Base-by-base conservation (phyloP, 2,329 filamentous ascomycete genomes). In the Colletotrichum liaoningense region DNA sequence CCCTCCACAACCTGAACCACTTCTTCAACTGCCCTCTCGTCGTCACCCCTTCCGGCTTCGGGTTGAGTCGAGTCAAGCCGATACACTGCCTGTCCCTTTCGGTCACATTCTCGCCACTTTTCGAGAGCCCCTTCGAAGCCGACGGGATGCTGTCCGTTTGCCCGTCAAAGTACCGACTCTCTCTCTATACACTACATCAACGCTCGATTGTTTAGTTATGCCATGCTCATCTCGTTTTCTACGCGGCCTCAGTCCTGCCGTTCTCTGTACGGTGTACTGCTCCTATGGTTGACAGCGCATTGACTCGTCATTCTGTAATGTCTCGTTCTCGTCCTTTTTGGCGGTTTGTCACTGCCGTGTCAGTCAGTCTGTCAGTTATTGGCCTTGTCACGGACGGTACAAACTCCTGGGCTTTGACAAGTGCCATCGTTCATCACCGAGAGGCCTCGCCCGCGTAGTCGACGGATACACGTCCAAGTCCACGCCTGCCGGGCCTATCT, bases 401-500 rank as follows among this genome's bases (percentile, higher is more conserved):
- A 55, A 26, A 24, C 55, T 30, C 9, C 46, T 38, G 24, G 49
- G 38, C 66, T 67, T 46, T 56, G 30, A 26, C 28, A 22, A 56
- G 30, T 67, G 35, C 58, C 24, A 62, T 72, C 57, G 58, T 49
- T 55, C 38, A 67, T 72, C 68, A 63, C 49, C 54, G 30, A 55
- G 54, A 70, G 70, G 33, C 49, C 38, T 67, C 65, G 49, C 12
- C 62, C 62, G 33, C n/a, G 19, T 49, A 42, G 38, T 42, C 5
- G 38, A 42, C 38, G 38, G 38, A 42, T 19, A 28, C 60, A 62
- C 19, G 42, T 49, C 62, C 42, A 58, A 63, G 71, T 56, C 57
- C n/a, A 70, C 66, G 58, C 69, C 33, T 72, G 59, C 67, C 67
- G 60, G 42, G 72, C 56, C 74, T 74, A 66, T 74, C 74, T 74